Evolutionary conservation across 2,329 filamentous ascomycete genomes (phyloP).

Genomic region (Beauveria sp.): DNA sequence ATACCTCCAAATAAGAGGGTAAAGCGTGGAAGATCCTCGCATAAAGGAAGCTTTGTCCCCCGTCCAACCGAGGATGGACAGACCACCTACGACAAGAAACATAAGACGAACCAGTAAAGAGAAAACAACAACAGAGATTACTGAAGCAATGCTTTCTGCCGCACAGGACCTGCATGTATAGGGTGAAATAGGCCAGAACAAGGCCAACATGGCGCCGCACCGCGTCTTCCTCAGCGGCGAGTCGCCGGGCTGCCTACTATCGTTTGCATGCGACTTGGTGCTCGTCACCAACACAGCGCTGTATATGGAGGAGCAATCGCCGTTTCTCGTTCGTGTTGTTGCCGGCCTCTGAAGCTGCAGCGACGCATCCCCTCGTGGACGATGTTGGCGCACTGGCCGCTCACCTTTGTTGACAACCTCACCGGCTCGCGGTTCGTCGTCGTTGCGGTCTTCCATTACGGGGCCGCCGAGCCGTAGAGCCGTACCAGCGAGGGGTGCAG

Average conservation of each 20-base stretch:
- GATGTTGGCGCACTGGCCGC: slow-evolving; percentile 25
- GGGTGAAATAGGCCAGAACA: slow-evolving; percentile 32
- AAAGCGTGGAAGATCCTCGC: too few relatives aligned
- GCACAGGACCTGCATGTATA: background rate
- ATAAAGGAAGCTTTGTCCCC: too few relatives aligned
- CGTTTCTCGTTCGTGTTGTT: slow-evolving; percentile 37
- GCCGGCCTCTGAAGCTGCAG: slow-evolving; percentile 24
- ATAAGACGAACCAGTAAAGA: too few relatives aligned
- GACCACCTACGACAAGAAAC: too few relatives aligned
- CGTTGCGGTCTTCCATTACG: slow-evolving; percentile 36
- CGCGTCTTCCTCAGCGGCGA: slow-evolving; percentile 45
- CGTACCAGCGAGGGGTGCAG: slow-evolving; percentile 31
- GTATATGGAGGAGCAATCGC: slow-evolving; percentile 38
- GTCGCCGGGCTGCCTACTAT: slow-evolving; percentile 42
- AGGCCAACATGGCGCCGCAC: slow-evolving; percentile 43
- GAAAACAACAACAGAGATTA: background rate
- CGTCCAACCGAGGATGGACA: too few relatives aligned
- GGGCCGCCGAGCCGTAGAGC: slow-evolving; percentile 27
- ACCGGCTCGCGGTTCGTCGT: slow-evolving; percentile 38
- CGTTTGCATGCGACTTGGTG: slow-evolving; percentile 40
- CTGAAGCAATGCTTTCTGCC: background rate
- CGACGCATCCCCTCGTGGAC: slow-evolving; percentile 9
- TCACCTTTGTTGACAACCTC: slow-evolving; percentile 39
- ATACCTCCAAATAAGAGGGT: too few relatives aligned
- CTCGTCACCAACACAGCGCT: slow-evolving; percentile 36